phyloP scores from a whole-genome alignment of 257 asterid species.

The Solanum chilense region DNA sequence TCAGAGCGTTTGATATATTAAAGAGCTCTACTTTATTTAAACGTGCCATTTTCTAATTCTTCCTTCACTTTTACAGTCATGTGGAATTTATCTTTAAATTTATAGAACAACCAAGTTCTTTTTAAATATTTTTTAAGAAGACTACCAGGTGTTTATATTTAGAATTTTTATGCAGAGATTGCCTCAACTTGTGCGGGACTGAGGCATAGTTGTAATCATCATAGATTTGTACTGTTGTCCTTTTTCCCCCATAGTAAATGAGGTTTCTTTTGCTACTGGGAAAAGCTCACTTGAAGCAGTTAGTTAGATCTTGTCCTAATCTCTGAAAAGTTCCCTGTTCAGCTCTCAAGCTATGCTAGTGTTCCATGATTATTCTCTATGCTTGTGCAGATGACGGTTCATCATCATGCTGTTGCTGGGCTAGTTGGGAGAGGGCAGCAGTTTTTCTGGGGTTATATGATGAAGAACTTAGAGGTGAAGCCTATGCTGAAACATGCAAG shows the following conservation, averaged over 20 bases:
- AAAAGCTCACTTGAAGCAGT: neutral
- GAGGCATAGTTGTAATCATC: neutral
- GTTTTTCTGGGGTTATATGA: conserved; percentile 41
- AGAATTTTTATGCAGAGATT: neutral
- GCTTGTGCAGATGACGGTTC: conserved; percentile 64
- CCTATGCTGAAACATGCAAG: conserved; percentile 5
- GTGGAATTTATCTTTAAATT: neutral
- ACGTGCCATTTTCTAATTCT: neutral
- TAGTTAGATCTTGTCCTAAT: neutral
- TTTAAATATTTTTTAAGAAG: neutral
- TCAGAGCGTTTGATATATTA: neutral
- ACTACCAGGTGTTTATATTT: neutral
- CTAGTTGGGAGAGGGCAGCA: conserved; percentile 47
- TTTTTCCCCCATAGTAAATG: neutral
- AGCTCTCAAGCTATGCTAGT: neutral
- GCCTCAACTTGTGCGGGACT: neutral
- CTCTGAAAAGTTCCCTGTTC: neutral
- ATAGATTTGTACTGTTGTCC: neutral
- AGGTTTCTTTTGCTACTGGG: neutral
- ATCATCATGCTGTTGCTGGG: conserved; percentile 74
- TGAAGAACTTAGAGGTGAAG: conserved; percentile 8
- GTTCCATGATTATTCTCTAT: neutral
- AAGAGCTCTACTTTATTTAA: neutral
- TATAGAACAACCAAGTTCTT: neutral
- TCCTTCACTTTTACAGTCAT: neutral